These are phyloP conservation scores for Crucibulum laeve DNA, from an alignment of 768 basidiomycete genomes.

Conservation along the genomic window DNA sequence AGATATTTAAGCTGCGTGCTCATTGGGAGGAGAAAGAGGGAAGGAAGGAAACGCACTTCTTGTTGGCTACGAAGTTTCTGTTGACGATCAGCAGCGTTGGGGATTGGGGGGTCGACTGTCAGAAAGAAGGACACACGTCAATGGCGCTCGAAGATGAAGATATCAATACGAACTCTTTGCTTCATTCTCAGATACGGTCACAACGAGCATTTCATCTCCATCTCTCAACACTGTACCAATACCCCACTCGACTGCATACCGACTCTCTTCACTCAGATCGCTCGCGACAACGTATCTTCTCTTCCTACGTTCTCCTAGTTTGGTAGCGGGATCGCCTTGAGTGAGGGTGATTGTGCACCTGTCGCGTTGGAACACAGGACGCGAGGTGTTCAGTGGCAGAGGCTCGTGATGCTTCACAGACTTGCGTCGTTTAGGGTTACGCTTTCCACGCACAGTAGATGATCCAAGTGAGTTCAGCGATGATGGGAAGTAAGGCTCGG, in stretches of 20 bases:
- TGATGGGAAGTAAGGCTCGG: constrained; percentile 76
- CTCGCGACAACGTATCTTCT: constrained; percentile 86
- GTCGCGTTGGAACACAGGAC: constrained; percentile 87
- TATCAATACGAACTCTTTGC: constrained; percentile 57
- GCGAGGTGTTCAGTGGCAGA: constrained; percentile 60
- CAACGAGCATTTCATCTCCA: constrained; percentile 90
- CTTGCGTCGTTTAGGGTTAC: constrained; percentile 53
- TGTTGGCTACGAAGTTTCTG: constrained; percentile 85
- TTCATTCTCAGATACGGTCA: constrained; percentile 92
- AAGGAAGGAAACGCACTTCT: constrained; percentile 76
- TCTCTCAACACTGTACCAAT: constrained; percentile 94
- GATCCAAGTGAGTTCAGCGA: constrained; percentile 50
- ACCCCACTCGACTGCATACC: constrained; percentile 97
- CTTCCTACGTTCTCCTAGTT: constrained; percentile 48
- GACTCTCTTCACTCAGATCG: constrained; percentile 90
- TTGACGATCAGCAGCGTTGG: constrained; percentile 70
- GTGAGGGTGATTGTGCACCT: constrained; percentile 86
- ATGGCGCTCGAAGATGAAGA: constrained; percentile 1
- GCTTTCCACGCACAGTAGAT: constrained; percentile 29
- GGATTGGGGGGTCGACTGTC: constrained; percentile 63
- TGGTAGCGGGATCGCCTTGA: constrained; percentile 75
- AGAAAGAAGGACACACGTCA: constrained; percentile 5
- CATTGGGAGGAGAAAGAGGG: background rate
- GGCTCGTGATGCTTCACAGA: constrained; percentile 60
- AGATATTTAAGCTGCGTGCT: constrained; percentile 5